phyloP scores from a whole-genome alignment of 2,329 filamentous ascomycete genomes.

The Penicillium digitatum region DNA sequence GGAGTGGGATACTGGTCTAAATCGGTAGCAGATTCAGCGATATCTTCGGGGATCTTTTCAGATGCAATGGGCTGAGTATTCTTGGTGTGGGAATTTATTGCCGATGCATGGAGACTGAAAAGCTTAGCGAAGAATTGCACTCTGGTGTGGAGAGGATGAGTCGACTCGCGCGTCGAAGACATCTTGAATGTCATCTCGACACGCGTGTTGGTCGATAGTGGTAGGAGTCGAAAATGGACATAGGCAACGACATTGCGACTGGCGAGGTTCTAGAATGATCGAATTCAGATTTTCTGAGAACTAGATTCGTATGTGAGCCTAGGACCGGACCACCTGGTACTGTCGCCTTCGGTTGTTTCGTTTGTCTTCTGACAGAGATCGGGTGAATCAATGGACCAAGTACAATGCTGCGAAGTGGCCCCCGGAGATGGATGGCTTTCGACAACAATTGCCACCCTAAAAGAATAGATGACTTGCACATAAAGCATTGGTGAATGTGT shows the following conservation, averaged over 20 bases:
- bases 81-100: not conserved
- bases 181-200: conserved; percentile 14
- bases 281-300: not conserved
- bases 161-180: not conserved
- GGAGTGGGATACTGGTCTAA: not conserved
- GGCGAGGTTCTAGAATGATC: not conserved
- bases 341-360: not conserved
- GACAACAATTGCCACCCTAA: not conserved
- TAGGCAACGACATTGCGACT: not conserved
- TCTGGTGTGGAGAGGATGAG: conserved; percentile 8
- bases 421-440: not conserved
- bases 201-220: not conserved
- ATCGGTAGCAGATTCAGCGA: not conserved
- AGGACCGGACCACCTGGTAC: not conserved
- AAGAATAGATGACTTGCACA: too few species aligned
- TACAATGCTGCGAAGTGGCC: not conserved
- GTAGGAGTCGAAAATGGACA: not conserved
- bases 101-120: conserved; percentile 12
- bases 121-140: conserved; percentile 14
- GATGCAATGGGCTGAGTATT: not conserved
- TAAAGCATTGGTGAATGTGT: not conserved
- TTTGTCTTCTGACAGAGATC: not conserved
- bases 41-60: not conserved
- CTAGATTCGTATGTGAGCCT: not conserved
- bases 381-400: not conserved